phyloP scores from a whole-genome alignment of 805 yeast genomes.

The Zygoascus flipseniorum region DNA sequence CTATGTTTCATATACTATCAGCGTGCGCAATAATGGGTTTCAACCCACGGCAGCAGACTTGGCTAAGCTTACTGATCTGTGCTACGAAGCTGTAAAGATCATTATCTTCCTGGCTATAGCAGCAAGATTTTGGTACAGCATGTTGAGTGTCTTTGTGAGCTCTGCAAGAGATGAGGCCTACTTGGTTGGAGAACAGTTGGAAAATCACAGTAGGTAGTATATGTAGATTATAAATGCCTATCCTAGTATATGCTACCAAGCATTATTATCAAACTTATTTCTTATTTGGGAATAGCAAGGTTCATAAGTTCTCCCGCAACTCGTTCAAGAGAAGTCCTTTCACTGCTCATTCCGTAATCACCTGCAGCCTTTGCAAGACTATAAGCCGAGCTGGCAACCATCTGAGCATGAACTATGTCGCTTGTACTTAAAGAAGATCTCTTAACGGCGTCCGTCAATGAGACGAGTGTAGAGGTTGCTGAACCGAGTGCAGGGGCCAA shows the following conservation, averaged over 20 bases:
- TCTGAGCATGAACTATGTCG: not conserved
- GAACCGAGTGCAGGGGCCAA: not conserved
- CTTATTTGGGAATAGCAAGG: not conserved
- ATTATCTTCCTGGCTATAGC: not conserved
- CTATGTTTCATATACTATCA: not conserved
- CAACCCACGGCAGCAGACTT: not conserved
- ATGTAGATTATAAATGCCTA: not conserved
- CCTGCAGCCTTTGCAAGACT: not conserved
- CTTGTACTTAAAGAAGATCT: not conserved
- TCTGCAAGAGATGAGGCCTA: constrained; percentile 27
- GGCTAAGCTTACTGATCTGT: not conserved
- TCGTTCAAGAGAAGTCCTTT: not conserved
- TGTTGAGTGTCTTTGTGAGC: not conserved
- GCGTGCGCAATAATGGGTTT: not conserved
- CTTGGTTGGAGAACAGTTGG: constrained; percentile 27
- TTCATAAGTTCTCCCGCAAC: not conserved
- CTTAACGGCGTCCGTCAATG: not conserved
- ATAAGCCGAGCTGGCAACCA: not conserved
- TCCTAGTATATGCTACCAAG: too few species aligned
- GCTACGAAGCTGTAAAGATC: not conserved
- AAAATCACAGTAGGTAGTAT: constrained; percentile 14
- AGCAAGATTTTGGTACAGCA: not conserved
- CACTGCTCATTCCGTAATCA: not conserved
- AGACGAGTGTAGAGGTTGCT: not conserved
- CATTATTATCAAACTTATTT: not conserved